These are phyloP conservation scores for Megacollybia marginata DNA, from an alignment of 768 basidiomycete genomes.

Conservation along the genomic window DNA sequence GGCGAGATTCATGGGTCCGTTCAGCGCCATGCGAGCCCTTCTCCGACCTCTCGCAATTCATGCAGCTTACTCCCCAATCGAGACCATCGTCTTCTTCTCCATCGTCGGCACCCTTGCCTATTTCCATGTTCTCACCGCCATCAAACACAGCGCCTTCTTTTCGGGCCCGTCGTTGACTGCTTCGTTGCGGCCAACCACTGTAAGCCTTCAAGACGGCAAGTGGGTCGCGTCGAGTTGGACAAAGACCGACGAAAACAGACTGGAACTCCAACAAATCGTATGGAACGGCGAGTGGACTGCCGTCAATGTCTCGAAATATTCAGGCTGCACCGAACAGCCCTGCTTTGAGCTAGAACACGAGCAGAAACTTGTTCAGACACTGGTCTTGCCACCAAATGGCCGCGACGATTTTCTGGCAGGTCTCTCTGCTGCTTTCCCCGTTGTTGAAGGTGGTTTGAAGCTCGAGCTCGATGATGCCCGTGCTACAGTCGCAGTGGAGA, in stretches of 20 bases:
- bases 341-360: no score
- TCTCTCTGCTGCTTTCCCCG: constrained; percentile 26
- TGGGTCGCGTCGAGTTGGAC: constrained; percentile 31
- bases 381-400: constrained; percentile 24
- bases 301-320: no score
- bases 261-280: neutral
- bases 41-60: constrained; percentile 64
- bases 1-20: no score
- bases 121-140: constrained; percentile 85
- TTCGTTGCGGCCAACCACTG: constrained; percentile 48
- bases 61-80: constrained; percentile 73
- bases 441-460: constrained; percentile 39
- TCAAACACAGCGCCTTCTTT: constrained; percentile 83
- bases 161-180: constrained; percentile 25
- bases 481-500: constrained; percentile 19
- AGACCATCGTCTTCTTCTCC: constrained; percentile 86
- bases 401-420: constrained; percentile 14
- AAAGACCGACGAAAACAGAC: constrained; percentile 5
- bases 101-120: constrained; percentile 89
- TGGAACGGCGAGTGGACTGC: neutral
- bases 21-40: constrained; percentile 40
- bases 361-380: neutral
- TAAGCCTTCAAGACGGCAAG: constrained; percentile 41
- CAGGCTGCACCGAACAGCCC: no score
- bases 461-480: constrained; percentile 26